Base-by-base conservation (phyloP, 2,329 filamentous ascomycete species). In the Xylariaceae sp. region DNA sequence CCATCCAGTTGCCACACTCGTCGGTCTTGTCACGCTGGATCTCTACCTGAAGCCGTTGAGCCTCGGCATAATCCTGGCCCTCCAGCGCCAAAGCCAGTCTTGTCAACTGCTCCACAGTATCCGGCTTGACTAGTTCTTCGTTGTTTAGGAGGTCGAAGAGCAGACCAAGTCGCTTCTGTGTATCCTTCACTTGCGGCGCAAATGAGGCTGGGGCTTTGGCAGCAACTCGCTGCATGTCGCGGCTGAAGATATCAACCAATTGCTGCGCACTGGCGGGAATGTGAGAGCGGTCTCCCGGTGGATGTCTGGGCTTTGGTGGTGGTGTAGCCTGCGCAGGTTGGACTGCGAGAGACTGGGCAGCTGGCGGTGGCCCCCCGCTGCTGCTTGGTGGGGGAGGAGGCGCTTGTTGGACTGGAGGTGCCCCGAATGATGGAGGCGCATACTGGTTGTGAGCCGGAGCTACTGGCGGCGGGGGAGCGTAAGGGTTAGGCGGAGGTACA, bases 121-220 rank as follows among this genome's bases (percentile, higher is more conserved):
- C 87, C 1, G 89, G 84, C 76, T 88, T 89, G 57, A 97, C 80
- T 47, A 97, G 79, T 70, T 97, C 92, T 70, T 92, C 89, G 66
- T 97, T 97, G 81, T 97, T 99, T 51, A 99, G 80, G 73, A 97
- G 92, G 71, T 99, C 93, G 73, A 97, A 97, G n/a, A 99, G 79
- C 53, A 97, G 87, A 68, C 89, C 90, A 60, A 99, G 82, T 34
- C 94, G 87, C 77, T 96, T 96, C 73, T 96, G 90, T 1, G 92
- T 94, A 72, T 97, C 94, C 68, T 91, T 89, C 17, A 99, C 92
- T 73, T 97, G 92, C 11, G 87, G 82, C 64, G 90, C 88, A 77
- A 94, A 97, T 13, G 88, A 87, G n/a, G 88, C 80, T 15, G 94
- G 94, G 0, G 94, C 94, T 66, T 90, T 88, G 37, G 86, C 78